Evolutionary conservation across 768 basidiomycete genomes (phyloP).

Genomic region (Leccinum broughii): DNA sequence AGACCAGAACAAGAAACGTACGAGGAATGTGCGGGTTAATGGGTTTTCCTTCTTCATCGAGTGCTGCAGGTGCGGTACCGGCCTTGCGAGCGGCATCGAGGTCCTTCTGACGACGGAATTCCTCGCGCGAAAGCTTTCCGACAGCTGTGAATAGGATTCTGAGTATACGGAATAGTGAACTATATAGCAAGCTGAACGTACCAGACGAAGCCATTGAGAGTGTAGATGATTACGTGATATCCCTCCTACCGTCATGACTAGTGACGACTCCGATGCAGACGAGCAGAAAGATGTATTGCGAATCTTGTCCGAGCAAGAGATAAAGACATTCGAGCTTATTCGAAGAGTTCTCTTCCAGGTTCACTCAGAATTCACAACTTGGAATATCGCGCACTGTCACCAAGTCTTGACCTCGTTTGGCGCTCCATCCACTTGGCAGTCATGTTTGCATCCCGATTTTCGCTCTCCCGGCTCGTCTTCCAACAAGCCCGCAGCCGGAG

Average conservation of each 20-base stretch:
- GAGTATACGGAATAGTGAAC: background rate
- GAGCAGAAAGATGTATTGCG: constrained; percentile 14
- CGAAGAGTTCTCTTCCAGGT: constrained; percentile 21
- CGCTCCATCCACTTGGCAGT: constrained; percentile 17
- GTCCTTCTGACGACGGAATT: constrained; percentile 94
- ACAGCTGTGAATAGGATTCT: constrained; percentile 35
- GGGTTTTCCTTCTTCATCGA: constrained; percentile 92
- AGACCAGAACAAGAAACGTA: constrained; percentile 40
- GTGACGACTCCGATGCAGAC: constrained; percentile 8
- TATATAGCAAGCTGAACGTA: constrained; percentile 8
- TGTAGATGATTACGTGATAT: constrained; percentile 10
- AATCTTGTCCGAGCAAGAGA: constrained; percentile 5
- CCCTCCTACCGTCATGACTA: background rate
- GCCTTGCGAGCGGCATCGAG: constrained; percentile 98
- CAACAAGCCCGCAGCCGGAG: background rate
- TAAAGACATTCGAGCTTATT: constrained; percentile 13
- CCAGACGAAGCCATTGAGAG: constrained; percentile 28
- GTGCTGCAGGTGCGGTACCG: constrained; percentile 93
- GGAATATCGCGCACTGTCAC: constrained; percentile 19
- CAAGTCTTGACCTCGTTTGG: constrained; percentile 17
- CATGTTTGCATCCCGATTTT: constrained; percentile 13
- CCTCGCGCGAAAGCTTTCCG: constrained; percentile 91
- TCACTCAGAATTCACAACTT: constrained; percentile 24
- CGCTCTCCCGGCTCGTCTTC: constrained; percentile 4
- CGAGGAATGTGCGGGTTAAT: constrained; percentile 99